Conservation (phyloP, 306 rosid genomes). For the Vicia villosa region DNA sequence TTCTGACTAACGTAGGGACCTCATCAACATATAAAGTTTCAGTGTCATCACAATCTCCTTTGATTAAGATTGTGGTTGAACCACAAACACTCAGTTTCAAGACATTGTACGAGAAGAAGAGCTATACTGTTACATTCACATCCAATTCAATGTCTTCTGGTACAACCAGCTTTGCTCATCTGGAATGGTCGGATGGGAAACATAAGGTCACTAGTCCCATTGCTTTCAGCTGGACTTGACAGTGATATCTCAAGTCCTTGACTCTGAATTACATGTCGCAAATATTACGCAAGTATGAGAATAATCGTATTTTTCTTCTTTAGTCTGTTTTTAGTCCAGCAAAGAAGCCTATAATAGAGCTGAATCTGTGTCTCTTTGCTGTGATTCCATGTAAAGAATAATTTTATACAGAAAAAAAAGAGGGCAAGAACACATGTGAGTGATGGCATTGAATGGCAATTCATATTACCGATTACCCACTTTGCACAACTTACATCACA, state of each 20-base stretch:
- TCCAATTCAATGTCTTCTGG: constrained; percentile 62
- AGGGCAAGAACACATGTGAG: constrained; percentile 3
- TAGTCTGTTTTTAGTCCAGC: constrained; percentile 23
- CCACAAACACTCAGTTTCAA: constrained; percentile 68
- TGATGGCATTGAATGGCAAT: constrained; percentile 16
- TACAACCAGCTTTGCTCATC: constrained; percentile 58
- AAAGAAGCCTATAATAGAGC: constrained; percentile 31
- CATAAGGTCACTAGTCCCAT: constrained; percentile 73
- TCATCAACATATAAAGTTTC: constrained; percentile 63
- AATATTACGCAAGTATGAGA: constrained; percentile 4
- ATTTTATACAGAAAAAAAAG: constrained; percentile 39
- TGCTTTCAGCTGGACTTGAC: constrained; percentile 79
- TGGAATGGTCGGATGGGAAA: constrained; percentile 91
- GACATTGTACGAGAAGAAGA: constrained; percentile 52
- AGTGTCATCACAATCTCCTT: constrained; percentile 43
- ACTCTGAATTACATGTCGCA: constrained; percentile 29
- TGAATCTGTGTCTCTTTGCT: constrained; percentile 25
- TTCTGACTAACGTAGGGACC: constrained; percentile 73
- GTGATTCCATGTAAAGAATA: constrained; percentile 25
- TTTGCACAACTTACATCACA: not conserved
- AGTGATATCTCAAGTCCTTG: constrained; percentile 26
- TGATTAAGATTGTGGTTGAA: constrained; percentile 67
- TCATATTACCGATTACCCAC: not conserved
- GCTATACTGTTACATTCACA: constrained; percentile 70
- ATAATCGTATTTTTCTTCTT: constrained; percentile 23